phyloP scores from a whole-genome alignment of 768 basidiomycete species.

The Lactarius deliciosus region DNA sequence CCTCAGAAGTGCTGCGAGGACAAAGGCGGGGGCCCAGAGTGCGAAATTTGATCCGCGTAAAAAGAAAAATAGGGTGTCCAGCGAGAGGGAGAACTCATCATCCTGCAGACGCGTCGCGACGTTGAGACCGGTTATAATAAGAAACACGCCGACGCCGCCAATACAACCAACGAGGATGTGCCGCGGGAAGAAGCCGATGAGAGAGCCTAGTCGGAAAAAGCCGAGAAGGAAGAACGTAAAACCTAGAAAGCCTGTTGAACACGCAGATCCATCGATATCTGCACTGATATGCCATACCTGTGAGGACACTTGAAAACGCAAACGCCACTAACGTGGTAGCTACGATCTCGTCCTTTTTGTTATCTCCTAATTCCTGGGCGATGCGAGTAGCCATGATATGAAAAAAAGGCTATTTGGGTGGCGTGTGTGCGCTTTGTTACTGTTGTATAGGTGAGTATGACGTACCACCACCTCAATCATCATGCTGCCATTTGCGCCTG shows the following conservation, averaged over 20 bases:
- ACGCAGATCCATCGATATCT: constrained; percentile 8
- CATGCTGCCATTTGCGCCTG: constrained; percentile 91
- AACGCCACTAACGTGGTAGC: constrained; percentile 91
- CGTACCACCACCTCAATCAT: constrained; percentile 96
- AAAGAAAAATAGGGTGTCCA: constrained; percentile 69
- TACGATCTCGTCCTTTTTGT: constrained; percentile 67
- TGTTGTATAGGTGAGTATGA: background rate
- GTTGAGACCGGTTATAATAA: constrained; percentile 86
- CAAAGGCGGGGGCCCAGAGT: constrained; percentile 80
- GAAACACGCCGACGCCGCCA: constrained; percentile 93
- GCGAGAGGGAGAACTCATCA: constrained; percentile 67
- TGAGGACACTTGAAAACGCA: constrained; percentile 82
- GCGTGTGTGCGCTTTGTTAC: background rate
- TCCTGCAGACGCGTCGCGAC: constrained; percentile 83
- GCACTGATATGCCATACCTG: constrained; percentile 50
- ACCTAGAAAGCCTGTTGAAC: constrained; percentile 40
- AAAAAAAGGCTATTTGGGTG: constrained; percentile 79
- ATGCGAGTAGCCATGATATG: constrained; percentile 87
- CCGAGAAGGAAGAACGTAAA: constrained; percentile 87
- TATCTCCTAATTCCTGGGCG: constrained; percentile 66
- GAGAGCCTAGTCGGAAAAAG: constrained; percentile 72
- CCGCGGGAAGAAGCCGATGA: constrained; percentile 95
- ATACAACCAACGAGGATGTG: constrained; percentile 97
- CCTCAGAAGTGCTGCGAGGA: constrained; percentile 72
- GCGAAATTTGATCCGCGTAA: constrained; percentile 57